phyloP scores from a whole-genome alignment of 179 eudicot genomes.

The Nepenthes alata region DNA sequence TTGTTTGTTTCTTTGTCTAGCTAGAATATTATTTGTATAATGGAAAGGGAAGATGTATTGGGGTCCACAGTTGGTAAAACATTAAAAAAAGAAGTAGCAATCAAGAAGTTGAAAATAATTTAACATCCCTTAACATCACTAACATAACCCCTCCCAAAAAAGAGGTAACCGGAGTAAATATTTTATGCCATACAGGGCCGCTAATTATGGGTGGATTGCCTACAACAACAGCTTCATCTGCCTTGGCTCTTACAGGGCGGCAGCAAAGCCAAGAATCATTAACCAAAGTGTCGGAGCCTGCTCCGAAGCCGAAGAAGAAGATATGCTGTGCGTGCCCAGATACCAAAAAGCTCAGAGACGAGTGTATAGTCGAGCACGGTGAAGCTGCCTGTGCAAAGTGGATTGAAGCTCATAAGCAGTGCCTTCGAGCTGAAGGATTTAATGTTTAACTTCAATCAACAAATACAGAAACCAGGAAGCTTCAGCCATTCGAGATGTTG shows the following conservation, averaged over 20 bases:
- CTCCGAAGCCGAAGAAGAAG: slow-evolving; percentile 78
- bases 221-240: slow-evolving; percentile 12
- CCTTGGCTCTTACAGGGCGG: slow-evolving; percentile 8
- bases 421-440: slow-evolving; percentile 93
- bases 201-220: slow-evolving; percentile 38
- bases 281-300: slow-evolving; percentile 20
- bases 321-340: slow-evolving; percentile 96
- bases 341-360: slow-evolving; percentile 80
- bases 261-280: slow-evolving; percentile 26
- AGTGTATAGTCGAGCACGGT: slow-evolving; percentile 81
- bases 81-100: no score
- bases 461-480: not conserved
- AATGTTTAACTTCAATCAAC: slow-evolving; percentile 26
- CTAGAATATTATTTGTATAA: no score
- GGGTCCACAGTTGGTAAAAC: no score
- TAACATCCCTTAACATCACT: no score
- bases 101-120: no score
- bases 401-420: slow-evolving; percentile 77
- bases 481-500: not conserved
- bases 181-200: slow-evolving; percentile 6
- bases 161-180: not conserved
- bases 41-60: no score
- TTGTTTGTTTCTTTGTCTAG: no score
- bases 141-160: no score
- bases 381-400: slow-evolving; percentile 74